phyloP scores from a whole-genome alignment of 2,329 filamentous ascomycete genomes.

The Truncatella angustata region DNA sequence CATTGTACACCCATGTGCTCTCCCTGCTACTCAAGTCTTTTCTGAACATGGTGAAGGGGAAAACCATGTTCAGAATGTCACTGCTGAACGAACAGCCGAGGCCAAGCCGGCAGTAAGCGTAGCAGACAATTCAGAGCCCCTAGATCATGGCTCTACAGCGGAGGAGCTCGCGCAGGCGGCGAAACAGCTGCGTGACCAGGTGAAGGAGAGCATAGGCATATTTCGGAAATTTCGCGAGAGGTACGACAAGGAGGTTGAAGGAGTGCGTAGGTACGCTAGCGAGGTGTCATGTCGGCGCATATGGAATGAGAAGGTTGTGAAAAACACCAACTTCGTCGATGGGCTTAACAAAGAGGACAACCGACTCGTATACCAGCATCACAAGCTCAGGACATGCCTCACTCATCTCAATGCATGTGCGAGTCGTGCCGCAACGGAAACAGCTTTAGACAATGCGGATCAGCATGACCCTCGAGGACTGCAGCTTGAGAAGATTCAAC shows the following conservation, averaged over 20 bases:
- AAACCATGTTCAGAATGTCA: not conserved
- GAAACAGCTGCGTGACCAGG: slow-evolving; percentile 19
- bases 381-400: slow-evolving; percentile 24
- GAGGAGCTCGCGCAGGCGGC: slow-evolving; percentile 24
- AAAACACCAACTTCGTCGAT: slow-evolving; percentile 16
- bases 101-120: not conserved
- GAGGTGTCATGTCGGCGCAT: slow-evolving; percentile 21
- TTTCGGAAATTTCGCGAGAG: slow-evolving; percentile 20
- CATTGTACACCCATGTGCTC: not conserved
- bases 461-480: slow-evolving; percentile 20
- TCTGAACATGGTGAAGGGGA: not conserved
- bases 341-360: slow-evolving; percentile 16
- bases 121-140: not conserved
- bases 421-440: slow-evolving; percentile 10
- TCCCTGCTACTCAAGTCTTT: too few species aligned
- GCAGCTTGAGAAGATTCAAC: slow-evolving; percentile 22
- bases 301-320: slow-evolving; percentile 24
- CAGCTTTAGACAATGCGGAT: slow-evolving; percentile 7
- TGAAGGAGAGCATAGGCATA: slow-evolving; percentile 21
- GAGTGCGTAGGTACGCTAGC: slow-evolving; percentile 21
- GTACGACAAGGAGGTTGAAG: slow-evolving; percentile 21
- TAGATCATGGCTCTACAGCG: slow-evolving; percentile 13
- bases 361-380: slow-evolving; percentile 20
- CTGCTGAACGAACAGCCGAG: not conserved
- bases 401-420: slow-evolving; percentile 20